A percentile compares a stretch with the other conserved stretches of the same genome.
phyloP scores from a whole-genome alignment of 169 alveolate species.

The Perkinsus marinus region DNA sequence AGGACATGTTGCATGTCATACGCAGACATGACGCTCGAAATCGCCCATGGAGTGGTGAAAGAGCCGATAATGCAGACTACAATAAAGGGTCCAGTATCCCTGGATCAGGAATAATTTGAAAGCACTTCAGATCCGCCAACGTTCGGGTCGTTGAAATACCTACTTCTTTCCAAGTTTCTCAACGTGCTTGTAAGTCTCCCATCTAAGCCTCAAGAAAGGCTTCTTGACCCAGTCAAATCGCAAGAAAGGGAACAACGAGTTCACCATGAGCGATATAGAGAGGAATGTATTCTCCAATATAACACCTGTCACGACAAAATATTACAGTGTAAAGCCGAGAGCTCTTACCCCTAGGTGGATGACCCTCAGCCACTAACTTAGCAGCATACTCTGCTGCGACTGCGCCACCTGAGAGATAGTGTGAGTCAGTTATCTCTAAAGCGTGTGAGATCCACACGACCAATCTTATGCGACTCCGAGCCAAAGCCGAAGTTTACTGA shows the following conservation, averaged over 20 bases:
- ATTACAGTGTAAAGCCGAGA: not conserved
- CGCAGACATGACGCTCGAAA: too few species aligned
- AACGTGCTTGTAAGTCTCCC: not conserved
- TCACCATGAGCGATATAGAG: not conserved
- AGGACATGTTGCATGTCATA: too few species aligned
- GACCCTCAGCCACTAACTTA: not conserved
- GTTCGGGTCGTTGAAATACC: too few species aligned
- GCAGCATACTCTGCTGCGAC: not conserved
- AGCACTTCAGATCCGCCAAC: too few species aligned
- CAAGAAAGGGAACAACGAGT: not conserved
- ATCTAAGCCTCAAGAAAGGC: not conserved
- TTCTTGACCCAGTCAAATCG: not conserved
- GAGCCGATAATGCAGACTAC: too few species aligned
- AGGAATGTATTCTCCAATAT: not conserved
- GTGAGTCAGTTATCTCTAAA: not conserved
- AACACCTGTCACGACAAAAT: not conserved
- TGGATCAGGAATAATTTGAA: too few species aligned
- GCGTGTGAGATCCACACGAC: too few species aligned
- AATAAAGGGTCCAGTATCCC: too few species aligned
- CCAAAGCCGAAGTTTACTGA: too few species aligned
- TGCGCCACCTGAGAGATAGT: not conserved
- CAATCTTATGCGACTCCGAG: too few species aligned
- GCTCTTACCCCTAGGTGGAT: not conserved
- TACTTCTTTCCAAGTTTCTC: not conserved
- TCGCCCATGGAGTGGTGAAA: too few species aligned